These are phyloP conservation scores for Penicillium capsulatum DNA, from an alignment of 2,329 filamentous ascomycete species.

Conservation along the genomic window DNA sequence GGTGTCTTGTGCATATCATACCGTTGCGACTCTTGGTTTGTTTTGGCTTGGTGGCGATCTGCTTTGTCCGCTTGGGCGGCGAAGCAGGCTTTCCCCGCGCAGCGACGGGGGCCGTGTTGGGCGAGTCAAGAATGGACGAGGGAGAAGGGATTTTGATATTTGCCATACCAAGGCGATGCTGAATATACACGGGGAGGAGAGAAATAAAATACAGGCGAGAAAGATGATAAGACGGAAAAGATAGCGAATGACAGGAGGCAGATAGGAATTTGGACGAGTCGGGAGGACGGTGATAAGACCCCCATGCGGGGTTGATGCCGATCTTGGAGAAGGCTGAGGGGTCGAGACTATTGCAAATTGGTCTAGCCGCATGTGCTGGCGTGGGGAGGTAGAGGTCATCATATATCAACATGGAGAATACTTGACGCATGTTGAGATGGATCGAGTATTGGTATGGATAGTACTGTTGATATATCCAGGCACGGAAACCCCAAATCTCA, in stretches of 20 bases:
- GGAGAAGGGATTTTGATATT: slow-evolving; percentile 59
- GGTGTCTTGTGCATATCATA: no score
- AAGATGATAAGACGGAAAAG: background rate
- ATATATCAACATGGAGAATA: no score
- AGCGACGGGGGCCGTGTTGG: slow-evolving; percentile 23
- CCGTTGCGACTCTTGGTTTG: slow-evolving; percentile 73
- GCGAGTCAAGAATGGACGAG: slow-evolving; percentile 49
- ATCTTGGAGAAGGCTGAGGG: background rate
- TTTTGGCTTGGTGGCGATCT: slow-evolving; percentile 53
- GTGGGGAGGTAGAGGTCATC: no score
- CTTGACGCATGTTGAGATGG: no score
- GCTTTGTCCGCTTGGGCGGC: slow-evolving; percentile 20
- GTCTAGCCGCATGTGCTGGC: background rate
- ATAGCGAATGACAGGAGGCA: slow-evolving; percentile 3
- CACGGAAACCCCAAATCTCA: no score
- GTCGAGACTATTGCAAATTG: background rate
- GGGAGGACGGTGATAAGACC: background rate
- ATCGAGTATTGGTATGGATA: no score
- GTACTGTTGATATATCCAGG: no score
- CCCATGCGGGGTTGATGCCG: background rate
- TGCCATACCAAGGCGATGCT: slow-evolving; percentile 46
- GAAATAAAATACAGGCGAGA: background rate
- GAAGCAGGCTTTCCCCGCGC: slow-evolving; percentile 27
- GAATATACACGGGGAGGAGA: background rate
- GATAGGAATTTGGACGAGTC: background rate